These are phyloP conservation scores for Venturia carpophila DNA, from an alignment of 2,329 filamentous ascomycete genomes.

Conservation along the genomic window DNA sequence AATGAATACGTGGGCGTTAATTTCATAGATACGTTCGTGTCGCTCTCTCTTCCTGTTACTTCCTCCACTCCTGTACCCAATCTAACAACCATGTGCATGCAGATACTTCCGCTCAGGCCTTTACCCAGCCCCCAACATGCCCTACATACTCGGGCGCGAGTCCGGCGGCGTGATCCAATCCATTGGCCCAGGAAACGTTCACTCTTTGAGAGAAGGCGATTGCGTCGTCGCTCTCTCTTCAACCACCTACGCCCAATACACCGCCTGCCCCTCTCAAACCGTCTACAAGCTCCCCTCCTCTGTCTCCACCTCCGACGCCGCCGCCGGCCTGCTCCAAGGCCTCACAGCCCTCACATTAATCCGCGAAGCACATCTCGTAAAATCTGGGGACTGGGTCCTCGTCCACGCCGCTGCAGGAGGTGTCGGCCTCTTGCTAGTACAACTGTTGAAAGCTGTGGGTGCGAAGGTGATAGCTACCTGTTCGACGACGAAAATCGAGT, in stretches of 20 bases:
- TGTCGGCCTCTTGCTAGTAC: constrained; percentile 65
- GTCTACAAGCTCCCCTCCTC: constrained; percentile 56
- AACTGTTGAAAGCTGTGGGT: constrained; percentile 64
- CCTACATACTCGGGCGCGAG: constrained; percentile 73
- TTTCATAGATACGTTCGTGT: constrained; percentile 69
- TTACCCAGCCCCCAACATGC: constrained; percentile 61
- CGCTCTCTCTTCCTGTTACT: neutral
- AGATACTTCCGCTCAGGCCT: constrained; percentile 80
- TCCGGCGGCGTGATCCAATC: constrained; percentile 63
- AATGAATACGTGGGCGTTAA: constrained; percentile 78
- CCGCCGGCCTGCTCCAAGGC: constrained; percentile 68
- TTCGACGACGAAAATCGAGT: constrained; percentile 60
- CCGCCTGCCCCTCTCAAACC: constrained; percentile 44
- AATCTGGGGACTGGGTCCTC: constrained; percentile 71
- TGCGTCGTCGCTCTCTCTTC: constrained; percentile 61
- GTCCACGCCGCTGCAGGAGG: constrained; percentile 83
- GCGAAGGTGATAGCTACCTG: constrained; percentile 73
- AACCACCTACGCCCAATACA: constrained; percentile 53
- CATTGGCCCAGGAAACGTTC: constrained; percentile 44
- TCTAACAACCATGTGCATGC: neutral
- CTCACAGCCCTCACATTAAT: constrained; percentile 75
- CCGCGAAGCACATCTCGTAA: constrained; percentile 62
- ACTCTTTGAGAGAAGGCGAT: constrained; percentile 56
- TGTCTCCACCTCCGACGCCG: constrained; percentile 54
- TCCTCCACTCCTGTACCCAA: no score